Conservation (phyloP, 176 grass and related monocot species). For the Triticum dicoccoides region DNA sequence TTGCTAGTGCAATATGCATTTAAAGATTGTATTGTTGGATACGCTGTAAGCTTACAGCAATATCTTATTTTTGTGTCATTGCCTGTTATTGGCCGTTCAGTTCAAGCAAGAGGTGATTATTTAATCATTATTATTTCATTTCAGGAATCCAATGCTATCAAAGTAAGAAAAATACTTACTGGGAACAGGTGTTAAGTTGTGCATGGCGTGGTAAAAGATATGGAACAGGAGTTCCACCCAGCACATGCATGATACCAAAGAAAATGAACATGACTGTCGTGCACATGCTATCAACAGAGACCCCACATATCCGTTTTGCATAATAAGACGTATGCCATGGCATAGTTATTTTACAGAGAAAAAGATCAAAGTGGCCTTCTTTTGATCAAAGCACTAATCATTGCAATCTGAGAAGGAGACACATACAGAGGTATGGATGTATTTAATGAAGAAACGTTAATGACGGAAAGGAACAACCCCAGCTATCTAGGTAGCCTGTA, state of each 20-base stretch:
- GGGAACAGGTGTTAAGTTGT: neutral
- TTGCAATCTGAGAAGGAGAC: conserved; percentile 24
- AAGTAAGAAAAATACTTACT: neutral
- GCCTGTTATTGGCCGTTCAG: neutral
- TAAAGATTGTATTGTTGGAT: conserved; percentile 14
- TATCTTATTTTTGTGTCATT: neutral
- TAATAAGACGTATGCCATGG: neutral
- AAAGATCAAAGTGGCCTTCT: neutral
- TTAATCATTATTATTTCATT: neutral
- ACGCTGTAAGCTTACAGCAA: neutral
- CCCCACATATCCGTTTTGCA: neutral
- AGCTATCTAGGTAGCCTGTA: neutral
- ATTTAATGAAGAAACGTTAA: neutral
- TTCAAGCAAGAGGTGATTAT: neutral
- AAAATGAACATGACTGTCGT: neutral
- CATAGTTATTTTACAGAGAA: neutral
- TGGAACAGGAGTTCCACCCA: neutral
- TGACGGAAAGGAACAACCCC: conserved; percentile 7
- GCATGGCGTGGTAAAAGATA: neutral
- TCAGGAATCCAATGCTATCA: neutral
- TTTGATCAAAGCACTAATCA: conserved; percentile 15
- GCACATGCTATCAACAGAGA: neutral
- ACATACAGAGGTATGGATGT: neutral
- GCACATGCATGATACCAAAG: conserved; percentile 10
- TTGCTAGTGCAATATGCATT: neutral